phyloP scores from a whole-genome alignment of 495 filamentous ascomycete genomes.

The Talaromyces proteolyticus region DNA sequence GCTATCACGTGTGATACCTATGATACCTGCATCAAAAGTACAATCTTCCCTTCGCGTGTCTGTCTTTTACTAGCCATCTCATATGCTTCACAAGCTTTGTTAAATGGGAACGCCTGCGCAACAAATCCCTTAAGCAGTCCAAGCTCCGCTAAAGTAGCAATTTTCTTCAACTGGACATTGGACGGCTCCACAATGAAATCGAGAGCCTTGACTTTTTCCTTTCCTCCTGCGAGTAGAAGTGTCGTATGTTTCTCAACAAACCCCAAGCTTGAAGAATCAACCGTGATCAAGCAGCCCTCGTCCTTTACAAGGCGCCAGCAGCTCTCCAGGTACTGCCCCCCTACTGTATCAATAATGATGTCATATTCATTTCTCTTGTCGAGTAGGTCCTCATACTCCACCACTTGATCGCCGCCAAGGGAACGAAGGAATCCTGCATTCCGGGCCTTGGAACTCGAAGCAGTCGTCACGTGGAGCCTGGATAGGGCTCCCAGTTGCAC shows the following conservation, averaged over 20 bases:
- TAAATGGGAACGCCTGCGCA: background rate
- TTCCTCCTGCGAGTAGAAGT: conserved; percentile 6
- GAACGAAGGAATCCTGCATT: conserved; percentile 22
- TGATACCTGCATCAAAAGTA: too few species aligned
- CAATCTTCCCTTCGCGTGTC: background rate
- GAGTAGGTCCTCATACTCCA: conserved; percentile 20
- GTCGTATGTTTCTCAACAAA: conserved; percentile 31
- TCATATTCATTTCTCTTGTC: conserved; percentile 13
- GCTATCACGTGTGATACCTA: too few species aligned
- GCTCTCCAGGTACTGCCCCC: conserved; percentile 16
- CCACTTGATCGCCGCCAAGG: conserved; percentile 20
- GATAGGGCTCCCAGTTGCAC: conserved; percentile 23
- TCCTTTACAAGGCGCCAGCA: conserved; percentile 21
- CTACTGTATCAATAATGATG: conserved; percentile 29
- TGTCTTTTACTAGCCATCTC: background rate
- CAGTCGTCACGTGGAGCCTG: conserved; percentile 19
- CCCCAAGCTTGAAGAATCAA: conserved; percentile 26
- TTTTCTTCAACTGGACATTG: background rate
- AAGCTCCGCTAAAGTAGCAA: background rate
- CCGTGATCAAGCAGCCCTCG: conserved; percentile 19
- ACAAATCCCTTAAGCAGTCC: background rate
- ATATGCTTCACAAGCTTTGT: background rate
- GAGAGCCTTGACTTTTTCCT: conserved; percentile 16
- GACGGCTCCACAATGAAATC: conserved; percentile 25
- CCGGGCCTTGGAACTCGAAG: conserved; percentile 19